Conservation (phyloP, 2,329 filamentous ascomycete genomes). For the Colletotrichum sp. region DNA sequence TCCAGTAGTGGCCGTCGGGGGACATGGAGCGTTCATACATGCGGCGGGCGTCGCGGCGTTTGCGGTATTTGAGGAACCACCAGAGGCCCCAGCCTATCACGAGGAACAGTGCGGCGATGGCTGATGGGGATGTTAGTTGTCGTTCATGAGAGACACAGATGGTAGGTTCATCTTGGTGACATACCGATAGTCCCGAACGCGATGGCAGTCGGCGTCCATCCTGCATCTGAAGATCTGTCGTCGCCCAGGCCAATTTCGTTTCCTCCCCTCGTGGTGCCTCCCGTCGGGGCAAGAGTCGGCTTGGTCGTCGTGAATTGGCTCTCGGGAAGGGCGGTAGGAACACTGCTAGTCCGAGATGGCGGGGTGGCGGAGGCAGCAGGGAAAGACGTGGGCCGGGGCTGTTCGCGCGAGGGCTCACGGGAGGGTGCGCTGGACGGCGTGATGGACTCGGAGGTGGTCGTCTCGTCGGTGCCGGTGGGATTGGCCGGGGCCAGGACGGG, state of each 20-base stretch:
- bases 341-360: neutral
- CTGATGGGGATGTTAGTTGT: neutral
- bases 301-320: neutral
- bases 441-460: neutral
- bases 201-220: constrained; percentile 17
- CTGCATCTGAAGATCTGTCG: neutral
- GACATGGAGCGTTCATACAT: neutral
- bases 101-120: constrained; percentile 10
- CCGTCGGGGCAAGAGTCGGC: neutral
- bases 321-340: neutral
- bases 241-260: neutral
- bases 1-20: neutral
- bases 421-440: neutral
- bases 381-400: neutral
- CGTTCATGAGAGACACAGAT: neutral
- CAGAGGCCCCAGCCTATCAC: constrained; percentile 12
- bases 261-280: neutral
- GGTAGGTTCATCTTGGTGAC: neutral
- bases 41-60: neutral
- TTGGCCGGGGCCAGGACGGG: constrained; percentile 4
- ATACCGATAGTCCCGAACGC: constrained; percentile 20
- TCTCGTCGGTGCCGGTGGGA: neutral
- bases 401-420: neutral
- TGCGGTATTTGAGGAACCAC: constrained; percentile 16
- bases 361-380: neutral